Percentiles rank a stretch among this genome's conserved stretches.
phyloP scores from a whole-genome alignment of 805 yeast genomes.

The Hanseniaspora lachancei region DNA sequence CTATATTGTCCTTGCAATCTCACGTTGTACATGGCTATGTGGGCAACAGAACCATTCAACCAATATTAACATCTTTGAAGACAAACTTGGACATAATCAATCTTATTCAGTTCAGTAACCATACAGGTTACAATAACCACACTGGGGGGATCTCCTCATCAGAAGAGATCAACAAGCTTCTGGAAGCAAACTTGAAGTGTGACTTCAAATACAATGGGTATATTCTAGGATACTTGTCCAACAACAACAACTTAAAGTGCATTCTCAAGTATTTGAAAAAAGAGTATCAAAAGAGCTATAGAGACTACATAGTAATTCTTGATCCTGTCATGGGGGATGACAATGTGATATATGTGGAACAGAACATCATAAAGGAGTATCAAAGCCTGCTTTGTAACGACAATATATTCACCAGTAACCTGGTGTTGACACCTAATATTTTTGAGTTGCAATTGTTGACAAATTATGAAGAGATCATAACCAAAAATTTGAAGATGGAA shows the following conservation, averaged over 20 bases:
- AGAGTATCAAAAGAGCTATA: slow-evolving; percentile 28
- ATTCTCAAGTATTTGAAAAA: slow-evolving; percentile 22
- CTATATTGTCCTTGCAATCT: slow-evolving; percentile 37
- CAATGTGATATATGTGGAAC: slow-evolving; percentile 52
- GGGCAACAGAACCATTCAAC: slow-evolving; percentile 54
- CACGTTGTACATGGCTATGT: slow-evolving; percentile 67
- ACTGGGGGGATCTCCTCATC: background rate
- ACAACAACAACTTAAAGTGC: slow-evolving; percentile 35
- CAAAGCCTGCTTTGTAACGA: slow-evolving; percentile 33
- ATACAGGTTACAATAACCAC: slow-evolving; percentile 48
- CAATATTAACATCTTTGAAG: slow-evolving; percentile 50
- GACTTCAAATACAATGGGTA: slow-evolving; percentile 37
- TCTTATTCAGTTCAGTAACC: slow-evolving; percentile 55
- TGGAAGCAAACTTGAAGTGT: background rate
- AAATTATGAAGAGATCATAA: slow-evolving; percentile 3
- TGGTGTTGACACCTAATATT: slow-evolving; percentile 82
- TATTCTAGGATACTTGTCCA: slow-evolving; percentile 58
- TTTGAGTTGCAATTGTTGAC: slow-evolving; percentile 65
- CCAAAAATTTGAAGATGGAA: slow-evolving; percentile 2
- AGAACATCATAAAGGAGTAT: slow-evolving; percentile 48
- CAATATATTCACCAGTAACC: slow-evolving; percentile 20
- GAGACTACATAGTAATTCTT: slow-evolving; percentile 37
- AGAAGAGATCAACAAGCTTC: background rate
- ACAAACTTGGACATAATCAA: slow-evolving; percentile 60
- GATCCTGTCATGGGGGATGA: slow-evolving; percentile 81